Base-by-base conservation (phyloP, 768 basidiomycete genomes). In the Lactarius vividus region DNA sequence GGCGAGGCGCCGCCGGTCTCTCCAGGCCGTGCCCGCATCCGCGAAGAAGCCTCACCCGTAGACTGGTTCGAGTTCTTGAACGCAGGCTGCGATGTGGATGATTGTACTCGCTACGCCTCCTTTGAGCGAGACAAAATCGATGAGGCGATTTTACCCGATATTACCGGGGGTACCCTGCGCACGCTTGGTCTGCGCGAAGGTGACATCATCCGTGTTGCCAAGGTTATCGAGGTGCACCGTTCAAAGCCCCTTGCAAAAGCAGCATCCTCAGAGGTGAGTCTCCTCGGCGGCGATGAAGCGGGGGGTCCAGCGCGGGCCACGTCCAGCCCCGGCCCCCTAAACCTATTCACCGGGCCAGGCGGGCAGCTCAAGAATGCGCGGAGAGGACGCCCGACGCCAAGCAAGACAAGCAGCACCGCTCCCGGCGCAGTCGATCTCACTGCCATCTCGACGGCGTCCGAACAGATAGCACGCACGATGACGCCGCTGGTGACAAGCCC, bases 31-130 rank as follows among this genome's bases (percentile, higher is more conserved):
- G 42, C 66, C n/a, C 42, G 60, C 62, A 20, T 69, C 77, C 39
- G 73, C 60, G 66, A 86, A 85, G 77, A 89, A 88, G 70, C 78
- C 9, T 81, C 87, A 7, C 81, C 82, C 44, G 83, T 88, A 55
- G 97, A 99, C 74, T 99, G 97, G 97, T 99, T 99, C 77, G 95
- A 95, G 61, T 99, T 98, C 82, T 83, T 99, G 62, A 85, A 83
- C 28, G 94, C 97, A 31, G 97, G 96, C 0, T 98, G 96, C 74
- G 96, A 97, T 73, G 73, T 98, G 65, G 96, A 99, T 72, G 95
- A 98, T 74, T 99, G 96, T 77, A 96, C 94, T 15, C 90, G 96
- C 35, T 99, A 99, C 76, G 87, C 94, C 0, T 74, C 94, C 10
- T 98, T 98, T 72, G 95, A 98, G 71, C 84, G 85, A 55, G 97